A percentile compares a stretch with the other conserved stretches of the same genome.
These are phyloP conservation scores for Daldinia eschscholtzii DNA, from an alignment of 2,329 filamentous ascomycete species.

Conservation along the genomic window DNA sequence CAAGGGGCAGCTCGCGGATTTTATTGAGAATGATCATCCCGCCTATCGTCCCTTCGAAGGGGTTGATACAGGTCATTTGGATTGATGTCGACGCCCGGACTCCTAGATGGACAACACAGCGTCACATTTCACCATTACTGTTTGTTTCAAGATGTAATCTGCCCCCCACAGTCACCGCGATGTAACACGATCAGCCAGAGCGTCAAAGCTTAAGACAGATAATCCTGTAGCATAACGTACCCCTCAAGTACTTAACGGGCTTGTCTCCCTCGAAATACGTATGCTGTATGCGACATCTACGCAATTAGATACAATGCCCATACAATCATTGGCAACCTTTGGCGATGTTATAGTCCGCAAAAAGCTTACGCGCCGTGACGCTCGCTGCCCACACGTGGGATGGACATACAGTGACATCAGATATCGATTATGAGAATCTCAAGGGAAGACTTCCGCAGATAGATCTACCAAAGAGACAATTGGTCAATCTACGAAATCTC, in stretches of 20 bases:
- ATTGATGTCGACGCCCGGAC: conserved; percentile 15
- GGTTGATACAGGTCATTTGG: conserved; percentile 11
- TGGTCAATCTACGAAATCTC: not conserved
- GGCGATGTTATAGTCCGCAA: not conserved
- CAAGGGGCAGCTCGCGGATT: conserved; percentile 11
- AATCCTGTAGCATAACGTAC: not conserved
- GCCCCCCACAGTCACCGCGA: conserved; percentile 37
- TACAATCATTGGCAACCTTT: not conserved
- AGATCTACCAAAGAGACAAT: conserved; percentile 1
- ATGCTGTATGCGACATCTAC: not conserved
- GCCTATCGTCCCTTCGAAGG: not conserved
- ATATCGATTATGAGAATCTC: conserved; percentile 11
- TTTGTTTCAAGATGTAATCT: conserved; percentile 40
- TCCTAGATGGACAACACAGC: conserved; percentile 17
- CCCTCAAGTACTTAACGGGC: conserved; percentile 4
- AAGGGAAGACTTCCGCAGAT: not conserved
- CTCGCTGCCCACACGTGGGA: conserved; percentile 8
- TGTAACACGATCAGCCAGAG: conserved; percentile 38
- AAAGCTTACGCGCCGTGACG: conserved; percentile 3
- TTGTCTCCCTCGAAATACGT: not conserved
- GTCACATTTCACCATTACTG: conserved; percentile 31
- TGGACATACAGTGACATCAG: not conserved
- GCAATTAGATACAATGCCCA: not conserved
- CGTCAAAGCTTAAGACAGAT: conserved; percentile 20
- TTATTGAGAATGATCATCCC: not conserved